Evolutionary conservation across 192 early-diverging fungal genomes (phyloP), one percentile per base, ranked within the genome.

Genomic region (Coemansia sp.): DNA sequence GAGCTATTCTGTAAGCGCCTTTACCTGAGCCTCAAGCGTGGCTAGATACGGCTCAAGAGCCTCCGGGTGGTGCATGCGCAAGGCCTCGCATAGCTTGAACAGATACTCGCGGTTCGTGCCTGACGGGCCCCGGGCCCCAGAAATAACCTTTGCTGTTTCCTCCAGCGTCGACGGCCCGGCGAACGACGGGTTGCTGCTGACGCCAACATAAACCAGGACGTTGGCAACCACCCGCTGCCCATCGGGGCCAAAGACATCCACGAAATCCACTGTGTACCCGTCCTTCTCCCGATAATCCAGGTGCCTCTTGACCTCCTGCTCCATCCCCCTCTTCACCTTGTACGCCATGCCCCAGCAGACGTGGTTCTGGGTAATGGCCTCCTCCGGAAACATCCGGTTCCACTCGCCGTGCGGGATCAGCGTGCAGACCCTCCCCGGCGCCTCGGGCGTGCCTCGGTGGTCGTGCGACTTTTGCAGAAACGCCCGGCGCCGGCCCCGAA

Each of bases 201-300:
- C 80, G 18, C 79, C 92, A 40, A 92, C 83, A 47, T 92, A 94
- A 20, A 90, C 85, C 51, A 88, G 53, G 2, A 88, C 90, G 55
- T 82, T 47, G 9, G 12, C 14, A 5, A 60, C 33, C 16, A 87
- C 76, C n/a, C 75, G 64, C 19, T 59, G 59, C 13, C 49, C 51
- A 13, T 43, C 40, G 7, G 20, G 45, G 13, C 69, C 61, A 60
- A 63, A 88, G 10, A 91, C 81, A 19, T 85, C 76, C 9, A 81
- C 65, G 29, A 72, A 61, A 23, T 83, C 80, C 13, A 77, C 68
- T 4, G 80, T 66, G 48, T 96, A 96, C 3, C 93, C 93, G 53
- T 90, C 87, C 62, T 89, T 92, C 76, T 96, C 93, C 21, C 93
- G 75, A 58, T 87, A 81, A 45, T 92, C 90, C 37, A 96, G 57